Conservation (phyloP, 805 yeast genomes). For the Cyberlindnera japonica region DNA sequence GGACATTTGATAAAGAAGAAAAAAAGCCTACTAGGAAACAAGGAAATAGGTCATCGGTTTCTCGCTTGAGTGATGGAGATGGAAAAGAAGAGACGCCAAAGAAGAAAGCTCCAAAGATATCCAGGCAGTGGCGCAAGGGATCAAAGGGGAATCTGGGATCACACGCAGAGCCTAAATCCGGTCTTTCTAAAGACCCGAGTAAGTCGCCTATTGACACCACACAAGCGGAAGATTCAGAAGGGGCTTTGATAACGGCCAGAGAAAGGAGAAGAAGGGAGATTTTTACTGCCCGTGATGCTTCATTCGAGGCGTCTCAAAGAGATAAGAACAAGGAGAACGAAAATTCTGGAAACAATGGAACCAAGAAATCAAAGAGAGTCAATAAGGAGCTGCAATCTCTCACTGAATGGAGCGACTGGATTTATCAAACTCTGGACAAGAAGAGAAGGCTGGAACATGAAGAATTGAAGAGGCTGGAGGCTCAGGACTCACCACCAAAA, state of each 20-base stretch:
- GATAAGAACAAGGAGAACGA: neutral
- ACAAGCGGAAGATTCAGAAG: neutral
- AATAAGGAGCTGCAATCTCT: slow-evolving; percentile 6
- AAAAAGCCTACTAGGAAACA: no score
- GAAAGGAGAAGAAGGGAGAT: slow-evolving; percentile 11
- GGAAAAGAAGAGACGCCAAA: no score
- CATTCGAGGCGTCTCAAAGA: neutral
- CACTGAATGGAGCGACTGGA: slow-evolving; percentile 12
- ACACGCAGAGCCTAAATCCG: no score
- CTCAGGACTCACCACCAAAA: slow-evolving; percentile 4
- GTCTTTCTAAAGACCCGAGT: no score
- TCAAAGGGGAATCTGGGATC: no score
- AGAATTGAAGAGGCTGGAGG: slow-evolving; percentile 3
- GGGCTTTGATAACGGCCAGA: slow-evolving; percentile 5
- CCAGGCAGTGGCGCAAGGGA: no score
- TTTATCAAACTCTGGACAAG: slow-evolving; percentile 7
- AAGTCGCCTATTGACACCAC: neutral
- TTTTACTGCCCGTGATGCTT: slow-evolving; percentile 9
- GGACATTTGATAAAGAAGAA: no score
- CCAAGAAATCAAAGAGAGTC: neutral
- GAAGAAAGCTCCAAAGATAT: no score
- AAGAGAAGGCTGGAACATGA: slow-evolving; percentile 11
- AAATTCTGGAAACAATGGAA: neutral
- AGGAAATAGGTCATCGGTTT: no score
- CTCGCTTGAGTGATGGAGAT: no score